Conservation (phyloP, 129 eudicot genomes). For the Mikania micrantha region DNA sequence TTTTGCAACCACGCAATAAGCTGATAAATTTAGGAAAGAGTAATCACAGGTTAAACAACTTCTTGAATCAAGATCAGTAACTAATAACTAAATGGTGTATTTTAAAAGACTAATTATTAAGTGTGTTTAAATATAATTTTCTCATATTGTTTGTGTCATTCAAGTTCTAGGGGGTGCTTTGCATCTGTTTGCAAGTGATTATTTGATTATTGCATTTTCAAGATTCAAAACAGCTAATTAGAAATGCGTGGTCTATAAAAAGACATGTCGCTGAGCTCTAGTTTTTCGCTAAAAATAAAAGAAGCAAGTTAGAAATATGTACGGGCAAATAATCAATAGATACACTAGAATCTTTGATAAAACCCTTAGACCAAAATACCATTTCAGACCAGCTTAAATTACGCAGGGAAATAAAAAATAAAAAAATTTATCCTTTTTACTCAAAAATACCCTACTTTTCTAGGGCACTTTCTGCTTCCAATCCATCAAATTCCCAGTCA, state of each 20-base stretch:
- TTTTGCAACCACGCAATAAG: constrained; percentile 86
- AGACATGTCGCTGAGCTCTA: too few relatives aligned
- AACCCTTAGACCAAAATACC: constrained; percentile 1
- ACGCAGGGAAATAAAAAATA: not conserved
- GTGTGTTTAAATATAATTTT: not conserved
- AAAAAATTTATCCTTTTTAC: constrained; percentile 2
- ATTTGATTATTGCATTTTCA: not conserved
- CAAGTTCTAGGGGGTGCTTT: not conserved
- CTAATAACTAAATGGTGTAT: not conserved
- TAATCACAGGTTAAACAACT: constrained; percentile 6
- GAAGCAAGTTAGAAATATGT: too few relatives aligned
- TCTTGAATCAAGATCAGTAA: constrained; percentile 6
- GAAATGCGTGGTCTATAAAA: too few relatives aligned
- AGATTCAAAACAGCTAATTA: not conserved
- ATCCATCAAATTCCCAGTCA: constrained; percentile 4
- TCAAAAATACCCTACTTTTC: constrained; percentile 20
- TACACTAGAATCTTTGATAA: not conserved
- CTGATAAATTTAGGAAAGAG: constrained; percentile 35
- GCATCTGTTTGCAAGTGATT: not conserved
- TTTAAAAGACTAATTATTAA: not conserved
- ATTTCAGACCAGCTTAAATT: not conserved
- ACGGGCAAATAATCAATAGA: not conserved
- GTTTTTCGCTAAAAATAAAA: too few relatives aligned
- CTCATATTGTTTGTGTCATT: not conserved
- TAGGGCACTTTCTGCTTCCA: constrained; percentile 5